phyloP scores from a whole-genome alignment of 2,329 filamentous ascomycete species.

The Ophidiomyces ophidiicola region DNA sequence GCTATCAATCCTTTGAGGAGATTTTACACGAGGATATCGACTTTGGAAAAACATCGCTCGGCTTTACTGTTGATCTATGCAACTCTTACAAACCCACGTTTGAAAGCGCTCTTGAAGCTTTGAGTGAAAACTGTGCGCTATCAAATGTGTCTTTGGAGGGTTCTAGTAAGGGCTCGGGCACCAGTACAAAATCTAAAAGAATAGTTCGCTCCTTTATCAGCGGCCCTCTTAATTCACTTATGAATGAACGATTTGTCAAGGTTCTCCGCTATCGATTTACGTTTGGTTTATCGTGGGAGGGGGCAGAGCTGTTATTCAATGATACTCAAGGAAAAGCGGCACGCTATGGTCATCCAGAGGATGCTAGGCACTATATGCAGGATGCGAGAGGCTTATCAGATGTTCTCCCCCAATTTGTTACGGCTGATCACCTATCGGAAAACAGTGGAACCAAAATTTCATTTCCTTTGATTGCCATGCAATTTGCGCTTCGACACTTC shows the following conservation, averaged over 20 bases:
- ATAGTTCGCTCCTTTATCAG: slow-evolving; percentile 57
- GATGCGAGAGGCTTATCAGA: slow-evolving; percentile 19
- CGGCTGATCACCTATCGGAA: slow-evolving; percentile 39
- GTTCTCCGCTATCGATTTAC: slow-evolving; percentile 49
- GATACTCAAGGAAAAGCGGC: slow-evolving; percentile 31
- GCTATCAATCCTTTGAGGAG: slow-evolving; percentile 49
- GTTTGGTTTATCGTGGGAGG: slow-evolving; percentile 51
- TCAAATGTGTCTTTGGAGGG: background rate
- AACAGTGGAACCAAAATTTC: slow-evolving; percentile 28
- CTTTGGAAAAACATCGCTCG: slow-evolving; percentile 30
- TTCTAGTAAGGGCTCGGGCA: too few species aligned
- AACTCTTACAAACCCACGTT: slow-evolving; percentile 58
- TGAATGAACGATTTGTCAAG: slow-evolving; percentile 52
- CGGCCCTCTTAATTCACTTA: slow-evolving; percentile 53
- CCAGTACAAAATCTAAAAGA: slow-evolving; percentile 17
- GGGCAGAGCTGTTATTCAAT: slow-evolving; percentile 49
- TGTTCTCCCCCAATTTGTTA: slow-evolving; percentile 36
- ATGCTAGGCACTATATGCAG: slow-evolving; percentile 15
- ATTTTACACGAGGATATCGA: slow-evolving; percentile 35
- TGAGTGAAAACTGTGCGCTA: background rate
- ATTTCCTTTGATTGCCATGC: slow-evolving; percentile 51
- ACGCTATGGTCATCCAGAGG: slow-evolving; percentile 10
- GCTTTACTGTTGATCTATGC: slow-evolving; percentile 59
- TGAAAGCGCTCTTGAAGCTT: slow-evolving; percentile 39
- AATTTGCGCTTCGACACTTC: slow-evolving; percentile 66